Percentiles rank a stretch among this genome's conserved stretches.
These are phyloP conservation scores for Umbilicus rupestris DNA, from an alignment of 164 flowering plant genomes.

Conservation along the genomic window DNA sequence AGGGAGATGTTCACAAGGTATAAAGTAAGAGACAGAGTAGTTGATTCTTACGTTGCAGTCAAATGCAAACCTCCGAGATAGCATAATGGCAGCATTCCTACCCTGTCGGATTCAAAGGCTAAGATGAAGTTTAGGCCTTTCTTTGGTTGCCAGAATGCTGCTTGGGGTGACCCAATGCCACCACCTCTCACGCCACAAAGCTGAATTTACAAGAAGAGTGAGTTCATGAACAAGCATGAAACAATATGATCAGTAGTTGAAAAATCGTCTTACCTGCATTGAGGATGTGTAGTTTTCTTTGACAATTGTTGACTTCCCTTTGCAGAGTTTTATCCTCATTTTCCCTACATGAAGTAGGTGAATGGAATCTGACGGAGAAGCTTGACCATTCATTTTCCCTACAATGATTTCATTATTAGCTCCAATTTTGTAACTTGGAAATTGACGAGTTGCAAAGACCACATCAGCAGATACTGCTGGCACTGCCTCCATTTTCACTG, in stretches of 20 bases:
- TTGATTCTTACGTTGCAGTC: conserved; percentile 51
- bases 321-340: conserved; percentile 48
- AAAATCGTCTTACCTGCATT: conserved; percentile 25
- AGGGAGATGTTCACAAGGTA: neutral
- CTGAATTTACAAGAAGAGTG: conserved; percentile 16
- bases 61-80: conserved; percentile 54
- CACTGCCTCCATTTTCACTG: conserved; percentile 38
- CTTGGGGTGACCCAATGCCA: conserved; percentile 43
- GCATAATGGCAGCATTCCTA: conserved; percentile 62
- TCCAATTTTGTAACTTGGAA: conserved; percentile 79
- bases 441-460: conserved; percentile 49
- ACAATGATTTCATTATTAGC: conserved; percentile 62
- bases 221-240: neutral
- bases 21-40: neutral
- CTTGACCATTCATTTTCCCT: conserved; percentile 55
- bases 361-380: conserved; percentile 36
- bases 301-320: conserved; percentile 63
- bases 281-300: conserved; percentile 52
- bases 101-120: conserved; percentile 54
- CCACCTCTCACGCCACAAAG: conserved; percentile 58
- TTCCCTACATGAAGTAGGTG: conserved; percentile 55
- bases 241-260: neutral
- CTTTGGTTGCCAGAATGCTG: conserved; percentile 57
- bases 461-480: conserved; percentile 75
- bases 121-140: conserved; percentile 40